Percentiles rank a stretch among this genome's conserved stretches.
These are phyloP conservation scores for Friedmanniomyces endolithicus DNA, from an alignment of 495 filamentous ascomycete genomes.

Conservation along the genomic window DNA sequence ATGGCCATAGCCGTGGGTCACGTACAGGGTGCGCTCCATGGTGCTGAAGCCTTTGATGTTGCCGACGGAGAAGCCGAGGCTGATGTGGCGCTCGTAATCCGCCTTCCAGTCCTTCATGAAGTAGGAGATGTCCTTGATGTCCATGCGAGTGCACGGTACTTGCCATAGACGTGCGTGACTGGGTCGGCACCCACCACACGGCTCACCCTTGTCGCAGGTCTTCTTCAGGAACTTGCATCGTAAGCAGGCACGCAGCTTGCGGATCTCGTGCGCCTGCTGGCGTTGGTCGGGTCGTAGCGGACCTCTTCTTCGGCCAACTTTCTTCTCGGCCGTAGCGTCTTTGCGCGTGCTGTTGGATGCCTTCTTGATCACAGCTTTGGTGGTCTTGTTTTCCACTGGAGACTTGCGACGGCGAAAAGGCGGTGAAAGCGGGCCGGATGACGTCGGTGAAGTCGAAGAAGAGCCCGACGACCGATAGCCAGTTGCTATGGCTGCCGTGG, in stretches of 20 bases:
- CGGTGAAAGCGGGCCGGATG: slow-evolving; percentile 37
- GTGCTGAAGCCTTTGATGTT: slow-evolving; percentile 88
- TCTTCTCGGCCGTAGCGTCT: slow-evolving; percentile 71
- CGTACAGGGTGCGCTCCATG: slow-evolving; percentile 47
- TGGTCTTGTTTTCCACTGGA: slow-evolving; percentile 56
- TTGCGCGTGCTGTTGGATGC: slow-evolving; percentile 58
- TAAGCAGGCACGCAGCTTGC: slow-evolving; percentile 80
- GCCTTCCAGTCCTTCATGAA: slow-evolving; percentile 99
- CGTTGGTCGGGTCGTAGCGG: slow-evolving; percentile 85
- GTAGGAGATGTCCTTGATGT: slow-evolving; percentile 91
- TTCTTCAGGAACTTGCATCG: slow-evolving; percentile 98
- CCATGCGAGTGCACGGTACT: slow-evolving; percentile 87
- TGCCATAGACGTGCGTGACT: slow-evolving; percentile 89
- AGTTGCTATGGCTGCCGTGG: slow-evolving; percentile 52
- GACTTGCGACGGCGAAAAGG: slow-evolving; percentile 65
- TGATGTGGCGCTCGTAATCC: slow-evolving; percentile 81
- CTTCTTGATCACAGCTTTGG: slow-evolving; percentile 58
- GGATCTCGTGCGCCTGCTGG: slow-evolving; percentile 86
- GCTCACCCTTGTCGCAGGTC: slow-evolving; percentile 91
- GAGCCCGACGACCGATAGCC: slow-evolving; percentile 51
- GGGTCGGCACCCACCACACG: slow-evolving; percentile 82
- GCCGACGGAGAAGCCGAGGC: slow-evolving; percentile 71
- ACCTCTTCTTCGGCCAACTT: slow-evolving; percentile 72
- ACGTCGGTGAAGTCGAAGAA: slow-evolving; percentile 33
- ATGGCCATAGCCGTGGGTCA: slow-evolving; percentile 73